phyloP scores from a whole-genome alignment of 805 yeast genomes.

The Maudiozyma saulgeensis region DNA sequence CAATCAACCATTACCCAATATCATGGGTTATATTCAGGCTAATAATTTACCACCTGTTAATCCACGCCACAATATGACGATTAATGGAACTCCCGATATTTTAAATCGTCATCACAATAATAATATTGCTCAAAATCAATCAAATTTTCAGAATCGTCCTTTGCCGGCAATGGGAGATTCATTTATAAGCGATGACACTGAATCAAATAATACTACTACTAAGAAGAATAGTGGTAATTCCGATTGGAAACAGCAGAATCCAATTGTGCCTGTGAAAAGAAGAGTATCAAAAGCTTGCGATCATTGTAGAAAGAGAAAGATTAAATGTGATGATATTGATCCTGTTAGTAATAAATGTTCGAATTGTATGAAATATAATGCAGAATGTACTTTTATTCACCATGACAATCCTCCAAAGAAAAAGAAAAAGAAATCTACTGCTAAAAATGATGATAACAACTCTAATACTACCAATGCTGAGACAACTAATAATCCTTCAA shows the following conservation, averaged over 20 bases:
- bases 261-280: slow-evolving; percentile 7
- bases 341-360: slow-evolving; percentile 17
- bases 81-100: not conserved
- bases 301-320: slow-evolving; percentile 26
- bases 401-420: slow-evolving; percentile 3
- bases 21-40: not conserved
- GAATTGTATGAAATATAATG: slow-evolving; percentile 21
- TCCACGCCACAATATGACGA: not conserved
- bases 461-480: not conserved
- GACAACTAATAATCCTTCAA: not conserved
- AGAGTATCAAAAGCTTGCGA: slow-evolving; percentile 28
- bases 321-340: slow-evolving; percentile 23
- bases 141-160: not conserved
- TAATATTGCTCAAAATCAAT: not conserved
- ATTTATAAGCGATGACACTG: not conserved
- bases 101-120: no score
- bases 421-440: not conserved
- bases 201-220: not conserved
- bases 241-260: not conserved
- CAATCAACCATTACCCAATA: not conserved
- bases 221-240: not conserved
- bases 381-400: slow-evolving; percentile 20
- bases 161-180: not conserved
- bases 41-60: not conserved
- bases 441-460: not conserved